These are phyloP conservation scores for Mrakia frigida DNA, from an alignment of 768 basidiomycete genomes.

Conservation along the genomic window DNA sequence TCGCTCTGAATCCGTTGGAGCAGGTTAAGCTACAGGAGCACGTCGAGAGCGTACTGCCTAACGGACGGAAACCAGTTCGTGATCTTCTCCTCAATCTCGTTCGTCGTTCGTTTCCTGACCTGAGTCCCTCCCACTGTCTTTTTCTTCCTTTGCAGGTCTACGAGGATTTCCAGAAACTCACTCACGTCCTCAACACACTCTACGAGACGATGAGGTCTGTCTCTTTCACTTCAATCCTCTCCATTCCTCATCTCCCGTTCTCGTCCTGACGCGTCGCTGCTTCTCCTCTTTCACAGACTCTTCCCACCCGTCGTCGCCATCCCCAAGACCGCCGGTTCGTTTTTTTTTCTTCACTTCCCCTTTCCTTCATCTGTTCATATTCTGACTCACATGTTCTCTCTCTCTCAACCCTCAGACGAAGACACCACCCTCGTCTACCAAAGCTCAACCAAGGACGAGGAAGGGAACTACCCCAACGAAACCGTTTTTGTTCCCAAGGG, in stretches of 20 bases:
- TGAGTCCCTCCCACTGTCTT: not conserved
- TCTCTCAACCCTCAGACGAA: not conserved
- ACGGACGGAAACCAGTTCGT: constrained; percentile 10
- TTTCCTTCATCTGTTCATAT: too few species aligned
- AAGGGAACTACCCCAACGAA: not conserved
- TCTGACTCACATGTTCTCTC: not conserved
- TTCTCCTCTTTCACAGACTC: not conserved
- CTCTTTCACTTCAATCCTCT: not conserved
- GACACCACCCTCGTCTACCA: constrained; percentile 25
- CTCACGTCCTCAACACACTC: not conserved
- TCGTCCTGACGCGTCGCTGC: not conserved
- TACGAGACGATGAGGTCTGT: constrained; percentile 16
- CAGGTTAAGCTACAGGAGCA: constrained; percentile 20
- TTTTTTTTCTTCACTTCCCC: too few species aligned
- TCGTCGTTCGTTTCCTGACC: not conserved
- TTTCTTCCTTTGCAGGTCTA: not conserved
- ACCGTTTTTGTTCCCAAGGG: constrained; percentile 15
- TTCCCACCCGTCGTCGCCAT: constrained; percentile 25
- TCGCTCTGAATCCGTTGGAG: constrained; percentile 21
- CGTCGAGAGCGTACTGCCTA: constrained; percentile 5
- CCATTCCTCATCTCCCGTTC: not conserved
- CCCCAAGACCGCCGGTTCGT: constrained; percentile 17
- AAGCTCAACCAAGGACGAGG: not conserved
- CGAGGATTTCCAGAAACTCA: constrained; percentile 25
- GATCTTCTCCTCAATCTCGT: not conserved